Evolutionary conservation across 2,329 filamentous ascomycete species (phyloP), one percentile per base, ranked within the genome.

Genomic region (Pseudocercospora vitis): DNA sequence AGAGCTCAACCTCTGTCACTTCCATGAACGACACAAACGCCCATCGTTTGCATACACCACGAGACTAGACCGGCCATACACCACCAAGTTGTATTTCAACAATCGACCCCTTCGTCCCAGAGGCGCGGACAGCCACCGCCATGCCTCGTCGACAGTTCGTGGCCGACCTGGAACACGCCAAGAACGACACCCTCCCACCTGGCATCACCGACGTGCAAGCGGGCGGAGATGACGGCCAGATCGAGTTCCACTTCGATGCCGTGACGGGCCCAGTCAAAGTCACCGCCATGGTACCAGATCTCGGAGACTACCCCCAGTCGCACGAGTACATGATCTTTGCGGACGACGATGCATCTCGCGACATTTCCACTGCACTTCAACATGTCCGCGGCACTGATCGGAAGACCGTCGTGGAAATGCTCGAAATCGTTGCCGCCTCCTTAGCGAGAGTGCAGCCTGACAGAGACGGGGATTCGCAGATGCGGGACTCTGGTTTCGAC

Each of bases 211-310:
- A 76, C 28, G 72, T 95, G 19, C 72, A 73, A 28, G 73, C 75
- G 29, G 87, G 87, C 12, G 82, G 85, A 4, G 85, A 87, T 26
- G 87, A 92, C 68, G 88, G 87, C 47, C 83, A 88, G 52, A 76
- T 95, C 52, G 78, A 78, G 11, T 87, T 92, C 67, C 75, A 71
- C 3, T 88, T 79, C 61, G 56, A 50, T 44, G 50, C 42, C 32
- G 53, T 28, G 51, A 64, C 18, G 3, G 68, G 62, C 16, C 52
- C 66, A 4, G 60, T 73, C 50, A 62, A 64, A 23, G 65, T 76
- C 44, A 75, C 74, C n/a, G 74, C 70, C 14, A 53, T 68, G 42
- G 52, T 66, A 12, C 31, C 65, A 72, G 84, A 87, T 57, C 72
- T 85, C 3, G 76, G 76, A 9, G 78, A 81, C 6, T 88, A 88